phyloP scores from a whole-genome alignment of 1,139 yeast genomes.

The Nakaseomyces delphensis region DNA sequence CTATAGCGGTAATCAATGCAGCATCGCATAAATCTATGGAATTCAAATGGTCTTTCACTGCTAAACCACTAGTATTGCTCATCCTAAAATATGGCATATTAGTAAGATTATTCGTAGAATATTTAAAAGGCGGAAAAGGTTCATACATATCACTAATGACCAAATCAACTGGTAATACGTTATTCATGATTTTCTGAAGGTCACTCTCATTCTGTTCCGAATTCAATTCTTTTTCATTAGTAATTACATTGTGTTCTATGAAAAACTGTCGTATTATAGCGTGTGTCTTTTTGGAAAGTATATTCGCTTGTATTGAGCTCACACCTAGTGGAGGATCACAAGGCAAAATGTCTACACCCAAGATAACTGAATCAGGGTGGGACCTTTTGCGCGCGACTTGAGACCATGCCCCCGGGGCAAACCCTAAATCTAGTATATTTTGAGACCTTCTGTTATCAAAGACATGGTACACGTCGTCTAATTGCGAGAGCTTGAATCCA shows the following conservation, averaged over 20 bases:
- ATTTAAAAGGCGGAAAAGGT: slow-evolving; percentile 57
- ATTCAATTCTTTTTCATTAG: slow-evolving; percentile 6
- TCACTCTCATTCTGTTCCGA: slow-evolving; percentile 17
- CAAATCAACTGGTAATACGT: slow-evolving; percentile 46
- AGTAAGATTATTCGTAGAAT: slow-evolving; percentile 65
- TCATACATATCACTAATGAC: slow-evolving; percentile 83
- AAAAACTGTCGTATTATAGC: slow-evolving; percentile 50
- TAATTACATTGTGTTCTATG: slow-evolving; percentile 35
- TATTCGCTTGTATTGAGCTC: slow-evolving; percentile 77
- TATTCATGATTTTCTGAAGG: slow-evolving; percentile 10
- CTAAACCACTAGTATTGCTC: slow-evolving; percentile 62
- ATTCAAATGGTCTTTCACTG: slow-evolving; percentile 51
- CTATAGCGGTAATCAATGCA: slow-evolving; percentile 66
- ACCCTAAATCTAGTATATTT: slow-evolving; percentile 81
- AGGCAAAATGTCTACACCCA: slow-evolving; percentile 81
- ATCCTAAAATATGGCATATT: slow-evolving; percentile 71
- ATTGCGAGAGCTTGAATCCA: slow-evolving; percentile 72
- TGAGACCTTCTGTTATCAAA: slow-evolving; percentile 39
- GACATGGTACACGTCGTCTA: slow-evolving; percentile 54
- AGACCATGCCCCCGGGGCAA: slow-evolving; percentile 95
- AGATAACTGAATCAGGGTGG: slow-evolving; percentile 49
- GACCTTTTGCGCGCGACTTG: slow-evolving; percentile 63
- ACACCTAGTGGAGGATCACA: slow-evolving; percentile 74
- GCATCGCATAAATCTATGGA: slow-evolving; percentile 81
- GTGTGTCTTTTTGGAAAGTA: slow-evolving; percentile 61